These are phyloP conservation scores for Aphanomyces invadans DNA, from an alignment of 352 stramenopile species.

Conservation along the genomic window DNA sequence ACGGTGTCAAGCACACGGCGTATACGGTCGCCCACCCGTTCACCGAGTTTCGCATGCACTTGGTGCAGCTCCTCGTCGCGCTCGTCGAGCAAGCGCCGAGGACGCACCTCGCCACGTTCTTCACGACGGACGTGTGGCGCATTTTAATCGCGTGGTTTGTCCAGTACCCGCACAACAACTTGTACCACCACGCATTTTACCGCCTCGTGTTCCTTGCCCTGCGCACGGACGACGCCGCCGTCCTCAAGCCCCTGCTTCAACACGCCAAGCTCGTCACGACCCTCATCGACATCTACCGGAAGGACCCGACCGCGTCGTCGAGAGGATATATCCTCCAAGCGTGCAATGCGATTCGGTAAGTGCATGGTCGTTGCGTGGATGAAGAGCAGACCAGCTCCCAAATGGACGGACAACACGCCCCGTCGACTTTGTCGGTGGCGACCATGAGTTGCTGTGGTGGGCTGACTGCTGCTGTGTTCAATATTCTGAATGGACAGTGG, in stretches of 20 bases:
- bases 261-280: slow-evolving; percentile 81
- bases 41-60: slow-evolving; percentile 78
- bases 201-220: slow-evolving; percentile 84
- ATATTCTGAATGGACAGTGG: too few relatives aligned
- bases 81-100: slow-evolving; percentile 69
- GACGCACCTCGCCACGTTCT: slow-evolving; percentile 49
- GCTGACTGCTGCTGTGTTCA: too few relatives aligned
- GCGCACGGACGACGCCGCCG: slow-evolving; percentile 71
- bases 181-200: slow-evolving; percentile 87
- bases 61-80: slow-evolving; percentile 82
- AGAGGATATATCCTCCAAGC: slow-evolving; percentile 83
- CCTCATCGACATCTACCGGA: slow-evolving; percentile 76
- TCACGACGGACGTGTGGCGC: slow-evolving; percentile 80
- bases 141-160: slow-evolving; percentile 86
- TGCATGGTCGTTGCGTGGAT: too few relatives aligned
- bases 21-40: slow-evolving; percentile 86
- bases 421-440: too few relatives aligned
- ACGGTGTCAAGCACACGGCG: slow-evolving; percentile 70
- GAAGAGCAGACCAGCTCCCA: too few relatives aligned
- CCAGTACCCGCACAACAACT: slow-evolving; percentile 87
- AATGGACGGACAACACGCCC: too few relatives aligned
- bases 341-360: slow-evolving; percentile 60
- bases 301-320: slow-evolving; percentile 57
- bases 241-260: slow-evolving; percentile 78
- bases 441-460: too few relatives aligned